Conservation (phyloP, 371 early-diverging fungal genomes). For the Mucor piriformis region DNA sequence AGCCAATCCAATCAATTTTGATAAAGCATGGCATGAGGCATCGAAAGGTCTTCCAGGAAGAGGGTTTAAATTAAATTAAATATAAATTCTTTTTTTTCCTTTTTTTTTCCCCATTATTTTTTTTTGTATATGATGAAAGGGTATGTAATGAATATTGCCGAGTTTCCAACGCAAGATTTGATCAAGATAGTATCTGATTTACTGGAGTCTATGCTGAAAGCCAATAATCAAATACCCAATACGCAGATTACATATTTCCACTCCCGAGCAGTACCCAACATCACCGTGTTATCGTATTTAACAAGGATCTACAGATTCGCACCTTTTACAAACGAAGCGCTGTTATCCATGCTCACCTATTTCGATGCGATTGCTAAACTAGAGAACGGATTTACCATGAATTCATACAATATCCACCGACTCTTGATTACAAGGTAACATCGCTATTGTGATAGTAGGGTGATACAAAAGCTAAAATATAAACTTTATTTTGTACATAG, state of each 20-base stretch:
- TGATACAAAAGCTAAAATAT: no score
- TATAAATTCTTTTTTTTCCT: neutral
- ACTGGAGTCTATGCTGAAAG: slow-evolving; percentile 49
- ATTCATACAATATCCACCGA: slow-evolving; percentile 78
- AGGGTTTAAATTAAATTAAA: slow-evolving; percentile 15
- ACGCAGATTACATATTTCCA: slow-evolving; percentile 74
- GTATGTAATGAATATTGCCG: slow-evolving; percentile 39
- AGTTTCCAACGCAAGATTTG: slow-evolving; percentile 42
- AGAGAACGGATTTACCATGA: slow-evolving; percentile 53
- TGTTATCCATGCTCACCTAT: slow-evolving; percentile 79
- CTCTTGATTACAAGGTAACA: slow-evolving; percentile 64
- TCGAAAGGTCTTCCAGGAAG: neutral
- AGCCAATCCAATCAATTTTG: slow-evolving; percentile 1
- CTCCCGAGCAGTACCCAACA: slow-evolving; percentile 76
- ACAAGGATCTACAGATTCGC: slow-evolving; percentile 73
- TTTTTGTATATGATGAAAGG: neutral
- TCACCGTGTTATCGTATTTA: slow-evolving; percentile 67
- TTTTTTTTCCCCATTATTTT: neutral
- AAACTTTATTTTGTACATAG: slow-evolving; percentile 23
- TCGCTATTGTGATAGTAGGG: neutral
- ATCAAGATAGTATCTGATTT: slow-evolving; percentile 48
- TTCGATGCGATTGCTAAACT: slow-evolving; percentile 72
- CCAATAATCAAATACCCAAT: slow-evolving; percentile 67
- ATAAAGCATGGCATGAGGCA: slow-evolving; percentile 7
- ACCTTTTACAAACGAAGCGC: slow-evolving; percentile 69